Percentiles rank a stretch among this genome's conserved stretches.
These are phyloP conservation scores for Candida ponderosae DNA, from an alignment of 805 yeast genomes.

Conservation along the genomic window DNA sequence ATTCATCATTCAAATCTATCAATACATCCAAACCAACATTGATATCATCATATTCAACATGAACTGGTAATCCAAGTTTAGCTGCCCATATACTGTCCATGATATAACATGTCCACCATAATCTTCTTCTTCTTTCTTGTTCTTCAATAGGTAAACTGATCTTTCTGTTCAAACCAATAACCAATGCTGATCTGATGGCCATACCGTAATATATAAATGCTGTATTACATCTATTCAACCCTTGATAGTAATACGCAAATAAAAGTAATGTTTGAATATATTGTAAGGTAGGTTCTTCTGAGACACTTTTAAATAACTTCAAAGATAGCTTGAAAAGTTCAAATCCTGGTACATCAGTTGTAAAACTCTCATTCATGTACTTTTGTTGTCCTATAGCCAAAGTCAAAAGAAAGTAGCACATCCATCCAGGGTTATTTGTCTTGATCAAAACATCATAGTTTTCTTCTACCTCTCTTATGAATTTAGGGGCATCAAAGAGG, in stretches of 20 bases:
- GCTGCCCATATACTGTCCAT: constrained; percentile 29
- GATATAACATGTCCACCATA: constrained; percentile 33
- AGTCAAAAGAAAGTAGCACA: constrained; percentile 14
- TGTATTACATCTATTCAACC: constrained; percentile 27
- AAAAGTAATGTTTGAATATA: constrained; percentile 25
- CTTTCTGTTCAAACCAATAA: constrained; percentile 25
- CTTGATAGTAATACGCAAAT: constrained; percentile 27
- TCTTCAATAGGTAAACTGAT: constrained; percentile 14
- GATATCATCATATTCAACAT: constrained; percentile 24
- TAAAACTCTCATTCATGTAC: constrained; percentile 2
- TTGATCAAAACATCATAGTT: neutral
- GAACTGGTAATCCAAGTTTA: constrained; percentile 27
- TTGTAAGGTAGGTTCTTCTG: constrained; percentile 25
- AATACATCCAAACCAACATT: constrained; percentile 19
- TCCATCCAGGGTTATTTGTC: constrained; percentile 9
- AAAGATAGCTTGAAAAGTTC: constrained; percentile 21
- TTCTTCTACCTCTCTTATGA: constrained; percentile 5
- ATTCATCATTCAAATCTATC: constrained; percentile 21
- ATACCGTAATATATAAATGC: constrained; percentile 27
- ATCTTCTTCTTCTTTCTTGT: constrained; percentile 24
- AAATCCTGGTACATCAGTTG: constrained; percentile 18
- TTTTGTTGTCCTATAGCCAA: constrained; percentile 21
- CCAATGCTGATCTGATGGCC: constrained; percentile 24
- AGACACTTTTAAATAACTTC: constrained; percentile 20
- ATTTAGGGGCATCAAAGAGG: constrained; percentile 9